Conservation (phyloP, 2,329 filamentous ascomycete species). For the Stylonectria norvegica region DNA sequence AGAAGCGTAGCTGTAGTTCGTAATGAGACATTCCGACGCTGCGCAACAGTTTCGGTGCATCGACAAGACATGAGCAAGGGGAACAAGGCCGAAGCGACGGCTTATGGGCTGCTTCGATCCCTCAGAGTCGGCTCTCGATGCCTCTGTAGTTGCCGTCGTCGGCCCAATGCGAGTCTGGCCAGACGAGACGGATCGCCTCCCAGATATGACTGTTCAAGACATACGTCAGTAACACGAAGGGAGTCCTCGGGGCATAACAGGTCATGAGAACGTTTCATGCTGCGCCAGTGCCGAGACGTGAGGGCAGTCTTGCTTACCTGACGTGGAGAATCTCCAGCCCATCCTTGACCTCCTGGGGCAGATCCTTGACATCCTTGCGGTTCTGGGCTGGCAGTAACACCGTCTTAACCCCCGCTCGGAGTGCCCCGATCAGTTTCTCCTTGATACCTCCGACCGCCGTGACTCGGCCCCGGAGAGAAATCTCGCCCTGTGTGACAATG, state of each 20-base stretch:
- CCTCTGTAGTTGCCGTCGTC: slow-evolving; percentile 64
- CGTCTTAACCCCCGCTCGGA: slow-evolving; percentile 90
- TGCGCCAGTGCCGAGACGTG: slow-evolving; percentile 2
- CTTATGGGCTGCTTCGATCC: background rate
- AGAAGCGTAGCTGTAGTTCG: slow-evolving; percentile 1
- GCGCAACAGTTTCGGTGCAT: slow-evolving; percentile 11
- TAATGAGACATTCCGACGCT: slow-evolving; percentile 20
- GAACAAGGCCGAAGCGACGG: slow-evolving; percentile 4
- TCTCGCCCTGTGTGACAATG: slow-evolving; percentile 52
- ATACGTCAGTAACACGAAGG: slow-evolving; percentile 30
- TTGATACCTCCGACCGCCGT: slow-evolving; percentile 97
- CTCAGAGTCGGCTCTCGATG: slow-evolving; percentile 75
- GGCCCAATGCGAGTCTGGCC: slow-evolving; percentile 86
- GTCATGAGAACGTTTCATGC: slow-evolving; percentile 16
- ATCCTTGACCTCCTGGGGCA: slow-evolving; percentile 83
- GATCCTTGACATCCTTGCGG: slow-evolving; percentile 84
- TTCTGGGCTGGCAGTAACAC: slow-evolving; percentile 87
- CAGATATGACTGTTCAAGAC: slow-evolving; percentile 69
- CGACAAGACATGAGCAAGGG: slow-evolving; percentile 14
- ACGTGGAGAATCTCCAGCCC: slow-evolving; percentile 88
- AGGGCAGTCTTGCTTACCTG: slow-evolving; percentile 53
- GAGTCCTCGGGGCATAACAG: slow-evolving; percentile 18
- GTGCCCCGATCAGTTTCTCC: slow-evolving; percentile 94
- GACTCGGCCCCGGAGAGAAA: slow-evolving; percentile 80
- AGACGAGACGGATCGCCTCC: slow-evolving; percentile 87